Evolutionary conservation across 1,284 basidiomycete genomes (phyloP).

Genomic region (Ganoderma resinaceum): DNA sequence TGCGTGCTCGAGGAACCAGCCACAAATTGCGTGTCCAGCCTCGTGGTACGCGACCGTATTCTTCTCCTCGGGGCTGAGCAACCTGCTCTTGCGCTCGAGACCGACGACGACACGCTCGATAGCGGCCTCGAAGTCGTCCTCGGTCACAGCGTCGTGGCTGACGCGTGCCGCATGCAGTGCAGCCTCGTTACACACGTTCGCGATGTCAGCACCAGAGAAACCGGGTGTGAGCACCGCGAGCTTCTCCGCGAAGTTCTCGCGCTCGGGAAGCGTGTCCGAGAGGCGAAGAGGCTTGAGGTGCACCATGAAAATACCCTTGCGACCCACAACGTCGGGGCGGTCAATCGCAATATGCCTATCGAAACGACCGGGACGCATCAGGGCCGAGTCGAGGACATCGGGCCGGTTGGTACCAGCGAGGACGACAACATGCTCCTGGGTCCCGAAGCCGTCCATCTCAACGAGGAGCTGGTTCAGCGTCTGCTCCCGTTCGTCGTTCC

Average conservation of each 20-base stretch:
- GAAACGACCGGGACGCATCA: constrained; percentile 97
- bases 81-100: constrained; percentile 93
- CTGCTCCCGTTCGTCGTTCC: constrained; percentile 98
- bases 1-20: constrained; percentile 98
- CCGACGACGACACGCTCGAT: constrained; percentile 99
- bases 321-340: constrained; percentile 92
- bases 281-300: constrained; percentile 90
- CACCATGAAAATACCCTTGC: constrained; percentile 94
- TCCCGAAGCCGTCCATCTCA: constrained; percentile 99
- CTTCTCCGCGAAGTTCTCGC: constrained; percentile 83
- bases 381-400: constrained; percentile 93
- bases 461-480: constrained; percentile 98
- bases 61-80: constrained; percentile 96
- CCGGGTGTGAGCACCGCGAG: constrained; percentile 96
- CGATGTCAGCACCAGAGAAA: constrained; percentile 98
- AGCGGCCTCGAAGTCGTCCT: constrained; percentile 94
- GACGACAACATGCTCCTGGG: constrained; percentile 95
- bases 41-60: constrained; percentile 99
- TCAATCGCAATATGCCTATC: constrained; percentile 98
- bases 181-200: constrained; percentile 98
- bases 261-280: constrained; percentile 61
- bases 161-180: constrained; percentile 94
- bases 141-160: constrained; percentile 80
- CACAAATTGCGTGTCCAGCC: constrained; percentile 97
- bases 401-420: constrained; percentile 97